Evolutionary conservation across 2,329 filamentous ascomycete species (phyloP), one percentile per base, ranked within the genome.

Genomic region (Beauveria australis): DNA sequence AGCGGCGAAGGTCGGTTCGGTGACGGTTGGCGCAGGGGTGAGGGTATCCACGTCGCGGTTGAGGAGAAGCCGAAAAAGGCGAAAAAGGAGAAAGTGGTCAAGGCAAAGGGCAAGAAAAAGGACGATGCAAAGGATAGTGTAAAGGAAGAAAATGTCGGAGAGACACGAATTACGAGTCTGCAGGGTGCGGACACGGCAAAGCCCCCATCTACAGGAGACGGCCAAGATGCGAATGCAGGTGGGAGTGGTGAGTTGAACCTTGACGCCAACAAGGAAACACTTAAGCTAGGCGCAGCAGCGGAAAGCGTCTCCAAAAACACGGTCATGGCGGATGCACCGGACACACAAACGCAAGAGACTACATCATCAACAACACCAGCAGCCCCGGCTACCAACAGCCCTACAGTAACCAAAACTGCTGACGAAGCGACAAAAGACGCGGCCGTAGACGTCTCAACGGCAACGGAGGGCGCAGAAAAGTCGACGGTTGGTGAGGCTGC

Each of bases 1-100:
- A 97, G 92, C 72, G 94, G 93, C n/a, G 83, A 91, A 64, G 89
- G 89, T 40, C 85, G 90, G 67, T 93, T 91, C 82, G 81, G 88
- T 60, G 87, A 91, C 67, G 89, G 88, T 26, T 89, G 87, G 70
- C 77, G 92, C 69, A 87, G 84, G 69, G 82, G 84, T 63, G 81
- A 91, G 44, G 89, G 90, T 46, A 86, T 83, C 66, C 79, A 82
- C 64, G 80, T 88, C 43, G 80, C 79, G 2, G 80, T 86, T 63
- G 83, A 87, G 67, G 83, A 86, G 69, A 84, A 82, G 67, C 78
- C 79, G 65, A 87, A 86, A 70, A 77, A 79, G 62, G 77, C 80
- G 72, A 87, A 85, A 70, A 74, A 78, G 61, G 75, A 76, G 53
- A 74, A 72, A 55, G 70, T 66, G 1, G 72, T 74, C 5, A 75